A percentile compares a stretch with the other conserved stretches of the same genome.
Evolutionary conservation across 768 basidiomycete genomes (phyloP).

Genomic region (Rhizopogon vulgaris): DNA sequence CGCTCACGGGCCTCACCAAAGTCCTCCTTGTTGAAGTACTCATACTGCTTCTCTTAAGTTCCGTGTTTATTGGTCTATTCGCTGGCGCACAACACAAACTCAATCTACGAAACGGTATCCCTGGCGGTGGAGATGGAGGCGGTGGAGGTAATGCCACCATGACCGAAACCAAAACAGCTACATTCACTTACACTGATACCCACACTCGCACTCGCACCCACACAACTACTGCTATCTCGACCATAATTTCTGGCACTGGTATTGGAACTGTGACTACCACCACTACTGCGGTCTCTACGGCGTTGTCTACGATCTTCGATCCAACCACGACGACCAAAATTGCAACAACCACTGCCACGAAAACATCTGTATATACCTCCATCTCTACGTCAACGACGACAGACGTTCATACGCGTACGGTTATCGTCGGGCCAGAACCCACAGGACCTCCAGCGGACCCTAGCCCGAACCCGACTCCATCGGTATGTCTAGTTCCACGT

Average conservation of each 20-base stretch:
- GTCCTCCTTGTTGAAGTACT: conserved; percentile 72
- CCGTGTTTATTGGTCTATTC: conserved; percentile 90
- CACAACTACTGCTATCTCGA: conserved; percentile 18
- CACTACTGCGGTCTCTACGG: conserved; percentile 29
- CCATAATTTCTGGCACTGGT: conserved; percentile 23
- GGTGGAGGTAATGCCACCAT: conserved; percentile 28
- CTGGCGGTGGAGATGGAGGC: conserved; percentile 16
- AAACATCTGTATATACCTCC: conserved; percentile 30
- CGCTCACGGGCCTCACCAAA: conserved; percentile 79
- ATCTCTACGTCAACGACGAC: conserved; percentile 30
- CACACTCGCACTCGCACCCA: conserved; percentile 1
- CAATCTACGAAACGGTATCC: conserved; percentile 38
- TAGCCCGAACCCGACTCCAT: conserved; percentile 47
- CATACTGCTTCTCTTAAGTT: conserved; percentile 72
- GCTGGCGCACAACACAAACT: conserved; percentile 82
- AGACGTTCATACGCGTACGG: conserved; percentile 32
- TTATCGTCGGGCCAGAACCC: conserved; percentile 35
- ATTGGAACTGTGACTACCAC: conserved; percentile 8
- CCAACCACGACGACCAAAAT: conserved; percentile 35
- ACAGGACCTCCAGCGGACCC: conserved; percentile 42
- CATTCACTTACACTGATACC: conserved; percentile 27
- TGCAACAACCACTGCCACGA: conserved; percentile 32
- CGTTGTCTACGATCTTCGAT: conserved; percentile 26
- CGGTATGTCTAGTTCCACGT: conserved; percentile 31
- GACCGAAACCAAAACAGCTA: conserved; percentile 26